Evolutionary conservation across 352 stramenopile genomes (phyloP).

Genomic region (Pythium rishiriense): DNA sequence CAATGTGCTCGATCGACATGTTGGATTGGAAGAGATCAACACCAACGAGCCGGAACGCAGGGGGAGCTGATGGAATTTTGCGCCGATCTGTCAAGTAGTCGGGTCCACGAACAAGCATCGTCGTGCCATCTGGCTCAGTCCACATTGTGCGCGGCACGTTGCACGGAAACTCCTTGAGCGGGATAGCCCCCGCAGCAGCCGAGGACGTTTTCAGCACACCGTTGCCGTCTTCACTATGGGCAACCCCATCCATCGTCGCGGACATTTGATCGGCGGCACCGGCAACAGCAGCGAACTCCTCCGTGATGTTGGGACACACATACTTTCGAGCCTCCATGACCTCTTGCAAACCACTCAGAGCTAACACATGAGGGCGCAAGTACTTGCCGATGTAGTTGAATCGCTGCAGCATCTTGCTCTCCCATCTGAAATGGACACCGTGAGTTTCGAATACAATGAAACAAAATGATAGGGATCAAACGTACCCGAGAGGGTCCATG

Average conservation of each 20-base stretch:
- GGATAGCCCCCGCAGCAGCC: slow-evolving; percentile 1
- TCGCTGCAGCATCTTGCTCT: slow-evolving; percentile 60
- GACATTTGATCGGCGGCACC: slow-evolving; percentile 19
- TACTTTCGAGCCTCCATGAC: slow-evolving; percentile 80
- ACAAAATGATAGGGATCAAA: neutral
- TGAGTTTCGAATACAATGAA: neutral
- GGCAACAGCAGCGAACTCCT: slow-evolving; percentile 49
- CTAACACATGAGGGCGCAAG: slow-evolving; percentile 37
- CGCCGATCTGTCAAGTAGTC: slow-evolving; percentile 70
- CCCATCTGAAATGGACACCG: slow-evolving; percentile 36
- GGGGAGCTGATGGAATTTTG: slow-evolving; percentile 71
- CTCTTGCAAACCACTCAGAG: slow-evolving; percentile 47
- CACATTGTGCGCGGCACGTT: slow-evolving; percentile 71
- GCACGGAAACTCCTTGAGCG: slow-evolving; percentile 50
- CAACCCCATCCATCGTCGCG: neutral
- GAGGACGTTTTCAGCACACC: slow-evolving; percentile 2
- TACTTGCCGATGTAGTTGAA: slow-evolving; percentile 62
- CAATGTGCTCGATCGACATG: slow-evolving; percentile 61
- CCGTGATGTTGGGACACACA: slow-evolving; percentile 63
- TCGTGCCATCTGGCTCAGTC: slow-evolving; percentile 57
- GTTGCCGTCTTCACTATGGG: slow-evolving; percentile 25
- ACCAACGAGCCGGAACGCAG: slow-evolving; percentile 65
- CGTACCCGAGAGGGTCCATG: slow-evolving; percentile 53
- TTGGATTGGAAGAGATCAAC: slow-evolving; percentile 66
- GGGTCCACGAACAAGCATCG: slow-evolving; percentile 69